Evolutionary conservation across 169 alveolate species (phyloP).

Genomic region (Eimeria necatrix): DNA sequence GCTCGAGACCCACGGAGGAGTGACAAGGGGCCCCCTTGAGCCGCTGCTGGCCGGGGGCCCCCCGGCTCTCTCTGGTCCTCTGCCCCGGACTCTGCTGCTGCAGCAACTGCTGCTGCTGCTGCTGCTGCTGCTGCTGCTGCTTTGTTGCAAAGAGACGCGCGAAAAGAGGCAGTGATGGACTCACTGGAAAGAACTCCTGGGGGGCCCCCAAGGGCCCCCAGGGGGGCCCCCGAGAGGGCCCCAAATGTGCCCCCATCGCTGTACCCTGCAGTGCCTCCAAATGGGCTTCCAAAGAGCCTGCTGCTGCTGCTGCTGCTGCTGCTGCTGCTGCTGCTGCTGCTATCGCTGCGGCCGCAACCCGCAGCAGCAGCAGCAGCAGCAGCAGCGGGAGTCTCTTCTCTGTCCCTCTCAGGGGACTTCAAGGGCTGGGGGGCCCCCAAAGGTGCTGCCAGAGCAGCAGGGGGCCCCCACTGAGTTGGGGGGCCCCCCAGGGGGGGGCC

Average conservation of each 20-base stretch:
- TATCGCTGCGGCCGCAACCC: not conserved
- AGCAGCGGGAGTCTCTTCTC: not conserved
- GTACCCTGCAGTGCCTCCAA: not conserved
- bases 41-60: not conserved
- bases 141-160: slow-evolving; percentile 13
- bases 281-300: not conserved
- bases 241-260: not conserved
- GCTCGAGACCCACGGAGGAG: not conserved
- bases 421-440: not conserved
- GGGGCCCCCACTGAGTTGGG: not conserved
- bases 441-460: not conserved
- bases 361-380: slow-evolving; percentile 33
- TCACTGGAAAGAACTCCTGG: too few relatives aligned
- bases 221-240: not conserved
- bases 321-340: not conserved
- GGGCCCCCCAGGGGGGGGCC: not conserved
- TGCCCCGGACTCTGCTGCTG: not conserved
- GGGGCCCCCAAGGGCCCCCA: not conserved
- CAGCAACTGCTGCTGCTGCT: not conserved
- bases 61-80: not conserved
- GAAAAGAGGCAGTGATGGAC: not conserved
- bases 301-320: slow-evolving; percentile 36
- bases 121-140: slow-evolving; percentile 6
- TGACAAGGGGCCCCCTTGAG: not conserved
- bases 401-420: too few relatives aligned